Base-by-base conservation (phyloP, 176 grass and related monocot species). In the Echinochloa phyllopogon region DNA sequence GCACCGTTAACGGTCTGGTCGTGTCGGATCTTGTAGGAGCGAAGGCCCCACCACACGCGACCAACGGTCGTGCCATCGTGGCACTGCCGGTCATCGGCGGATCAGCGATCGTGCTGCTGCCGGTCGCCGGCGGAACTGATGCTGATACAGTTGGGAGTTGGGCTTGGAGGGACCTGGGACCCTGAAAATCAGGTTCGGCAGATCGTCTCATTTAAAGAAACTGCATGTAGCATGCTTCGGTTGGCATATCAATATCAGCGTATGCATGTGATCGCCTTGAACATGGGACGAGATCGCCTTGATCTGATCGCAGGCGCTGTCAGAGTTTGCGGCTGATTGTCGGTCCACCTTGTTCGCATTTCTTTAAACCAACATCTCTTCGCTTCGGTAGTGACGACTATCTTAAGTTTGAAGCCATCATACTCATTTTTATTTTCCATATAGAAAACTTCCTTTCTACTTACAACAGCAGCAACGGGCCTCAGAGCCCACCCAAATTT, bases 251-350 rank as follows among this genome's bases (percentile, higher is more conserved):
- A 21, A 10, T 58, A 58, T 58, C 21, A 58, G 69, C 50, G 3
- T 7, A 39, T 4, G 55, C 83, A 86, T 86, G 88, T 86, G 83
- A 51, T 25, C 3, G 50, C 71, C 14, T 65, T 6, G 17, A 65
- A 40, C 76, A 14, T 80, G 57, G 66, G 65, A 71, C 38, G 65
- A 23, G 21, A 68, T 55, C 33, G 10, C 78, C 12, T 37, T 63
- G 44, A 79, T 66, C 49, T n/a, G 15, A 41, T 68, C n/a, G 60
- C 29, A 53, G 67, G 21, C 40, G 39, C 43, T 66, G 72, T 76
- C 72, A 42, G 49, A 36, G 42, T 39, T 44, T 59, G 78, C 50
- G 72, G 67, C 76, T 33, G 78, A 23, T 3, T 86, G 76, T 80
- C 76, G 47, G 42, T 49, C 13, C 69, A 50, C 20, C 41, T 24